Conservation (phyloP, 306 rosid genomes). For the Heteromeles arbutifolia region DNA sequence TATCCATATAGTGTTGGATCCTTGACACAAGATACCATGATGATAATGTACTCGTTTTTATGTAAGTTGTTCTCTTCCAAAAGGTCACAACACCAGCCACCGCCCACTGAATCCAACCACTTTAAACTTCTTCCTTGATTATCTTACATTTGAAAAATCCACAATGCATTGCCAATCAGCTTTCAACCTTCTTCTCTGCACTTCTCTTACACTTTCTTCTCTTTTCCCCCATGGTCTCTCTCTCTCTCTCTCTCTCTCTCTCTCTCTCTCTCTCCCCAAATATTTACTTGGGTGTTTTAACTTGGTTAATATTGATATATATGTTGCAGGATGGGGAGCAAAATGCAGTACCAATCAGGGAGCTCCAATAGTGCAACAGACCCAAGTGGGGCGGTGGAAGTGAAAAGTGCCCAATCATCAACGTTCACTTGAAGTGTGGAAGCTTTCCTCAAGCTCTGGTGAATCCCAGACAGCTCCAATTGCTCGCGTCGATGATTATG, state of each 20-base stretch:
- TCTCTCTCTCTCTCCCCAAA: not conserved
- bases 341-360: not conserved
- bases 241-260: constrained; percentile 1
- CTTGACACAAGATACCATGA: too few relatives aligned
- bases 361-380: constrained; percentile 27
- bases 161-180: constrained; percentile 20
- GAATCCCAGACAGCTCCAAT: constrained; percentile 20
- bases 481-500: constrained; percentile 15
- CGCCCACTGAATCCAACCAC: not conserved
- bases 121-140: not conserved
- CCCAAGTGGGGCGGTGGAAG: constrained; percentile 24
- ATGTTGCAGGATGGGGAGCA: constrained; percentile 17
- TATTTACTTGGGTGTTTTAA: not conserved
- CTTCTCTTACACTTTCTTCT: constrained; percentile 10
- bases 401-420: constrained; percentile 30
- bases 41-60: too few relatives aligned
- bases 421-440: constrained; percentile 34
- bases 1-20: too few relatives aligned
- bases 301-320: not conserved
- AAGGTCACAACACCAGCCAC: too few relatives aligned
- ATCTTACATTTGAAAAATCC: not conserved
- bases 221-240: constrained; percentile 18
- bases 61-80: too few relatives aligned
- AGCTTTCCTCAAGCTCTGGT: constrained; percentile 33
- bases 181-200: constrained; percentile 17